A percentile compares a stretch with the other conserved stretches of the same genome.
Evolutionary conservation across 495 filamentous ascomycete species (phyloP).

Genomic region (Trypethelium eluteriae): DNA sequence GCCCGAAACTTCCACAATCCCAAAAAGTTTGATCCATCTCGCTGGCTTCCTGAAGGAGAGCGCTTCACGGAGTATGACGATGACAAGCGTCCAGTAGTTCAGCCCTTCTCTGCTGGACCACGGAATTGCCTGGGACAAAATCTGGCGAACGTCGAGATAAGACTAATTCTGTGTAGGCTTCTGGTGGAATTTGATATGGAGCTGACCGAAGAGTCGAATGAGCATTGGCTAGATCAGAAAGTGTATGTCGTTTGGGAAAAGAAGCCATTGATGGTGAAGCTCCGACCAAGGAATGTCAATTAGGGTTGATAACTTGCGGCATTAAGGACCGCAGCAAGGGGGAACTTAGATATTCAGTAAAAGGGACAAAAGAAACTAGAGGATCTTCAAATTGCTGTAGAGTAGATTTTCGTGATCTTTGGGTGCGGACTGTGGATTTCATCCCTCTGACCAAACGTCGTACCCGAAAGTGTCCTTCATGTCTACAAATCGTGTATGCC

Average conservation of each 20-base stretch:
- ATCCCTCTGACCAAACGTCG: conserved; percentile 27
- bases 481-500: conserved; percentile 65
- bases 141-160: conserved; percentile 32
- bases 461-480: conserved; percentile 68
- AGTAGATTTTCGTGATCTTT: background rate
- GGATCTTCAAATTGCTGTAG: background rate
- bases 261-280: background rate
- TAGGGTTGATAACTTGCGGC: background rate
- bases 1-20: conserved; percentile 38
- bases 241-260: background rate
- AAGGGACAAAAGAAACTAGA: background rate
- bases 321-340: background rate
- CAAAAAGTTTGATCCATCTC: conserved; percentile 7
- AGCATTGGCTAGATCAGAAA: background rate
- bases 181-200: conserved; percentile 29
- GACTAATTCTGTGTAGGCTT: conserved; percentile 28
- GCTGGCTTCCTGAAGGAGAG: conserved; percentile 1
- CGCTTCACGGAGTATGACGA: background rate
- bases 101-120: conserved; percentile 19
- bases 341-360: background rate
- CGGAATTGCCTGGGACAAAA: conserved; percentile 18
- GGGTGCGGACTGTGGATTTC: background rate
- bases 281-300: background rate
- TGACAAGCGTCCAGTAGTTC: conserved; percentile 13
- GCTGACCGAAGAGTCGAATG: conserved; percentile 14